phyloP scores from a whole-genome alignment of 139 green algal species.

The Dunaliella primolecta region DNA sequence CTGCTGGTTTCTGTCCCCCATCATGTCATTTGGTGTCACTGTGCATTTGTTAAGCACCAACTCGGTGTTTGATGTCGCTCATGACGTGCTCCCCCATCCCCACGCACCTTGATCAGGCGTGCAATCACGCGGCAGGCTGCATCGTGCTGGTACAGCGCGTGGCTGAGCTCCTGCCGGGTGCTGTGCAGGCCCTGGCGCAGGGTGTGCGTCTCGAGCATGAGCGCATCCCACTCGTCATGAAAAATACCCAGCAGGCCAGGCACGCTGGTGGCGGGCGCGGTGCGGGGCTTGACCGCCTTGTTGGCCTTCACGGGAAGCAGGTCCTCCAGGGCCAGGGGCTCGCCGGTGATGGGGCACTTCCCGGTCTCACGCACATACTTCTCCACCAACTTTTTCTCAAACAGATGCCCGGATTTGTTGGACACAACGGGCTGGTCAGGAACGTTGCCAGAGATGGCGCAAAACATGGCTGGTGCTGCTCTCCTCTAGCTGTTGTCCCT shows the following conservation, averaged over 20 bases:
- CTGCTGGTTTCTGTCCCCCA: too few relatives aligned
- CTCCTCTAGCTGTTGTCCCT: background rate
- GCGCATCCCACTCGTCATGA: slow-evolving; percentile 95
- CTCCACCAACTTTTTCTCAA: slow-evolving; percentile 83
- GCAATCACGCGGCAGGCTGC: slow-evolving; percentile 88
- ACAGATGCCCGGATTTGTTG: slow-evolving; percentile 82
- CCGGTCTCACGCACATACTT: slow-evolving; percentile 86
- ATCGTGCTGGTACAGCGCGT: slow-evolving; percentile 96
- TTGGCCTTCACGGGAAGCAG: slow-evolving; percentile 73
- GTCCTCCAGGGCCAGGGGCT: slow-evolving; percentile 74
- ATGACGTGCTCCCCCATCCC: too few relatives aligned
- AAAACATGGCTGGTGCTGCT: slow-evolving; percentile 43
- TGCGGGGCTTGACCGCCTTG: slow-evolving; percentile 80
- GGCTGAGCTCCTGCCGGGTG: slow-evolving; percentile 81
- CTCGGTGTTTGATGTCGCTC: too few relatives aligned
- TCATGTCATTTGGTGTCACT: too few relatives aligned
- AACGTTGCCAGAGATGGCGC: slow-evolving; percentile 73
- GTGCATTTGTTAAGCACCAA: too few relatives aligned
- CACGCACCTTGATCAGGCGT: slow-evolving; percentile 48
- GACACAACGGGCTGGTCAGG: slow-evolving; percentile 88
- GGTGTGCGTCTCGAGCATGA: slow-evolving; percentile 86
- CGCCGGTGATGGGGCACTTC: slow-evolving; percentile 78
- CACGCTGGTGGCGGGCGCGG: slow-evolving; percentile 79
- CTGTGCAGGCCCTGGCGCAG: slow-evolving; percentile 75
- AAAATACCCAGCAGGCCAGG: slow-evolving; percentile 89